Evolutionary conservation across 75 land plant genomes (phyloP), one percentile per base, ranked within the genome.

Genomic region (Pseudotsuga menziesii): DNA sequence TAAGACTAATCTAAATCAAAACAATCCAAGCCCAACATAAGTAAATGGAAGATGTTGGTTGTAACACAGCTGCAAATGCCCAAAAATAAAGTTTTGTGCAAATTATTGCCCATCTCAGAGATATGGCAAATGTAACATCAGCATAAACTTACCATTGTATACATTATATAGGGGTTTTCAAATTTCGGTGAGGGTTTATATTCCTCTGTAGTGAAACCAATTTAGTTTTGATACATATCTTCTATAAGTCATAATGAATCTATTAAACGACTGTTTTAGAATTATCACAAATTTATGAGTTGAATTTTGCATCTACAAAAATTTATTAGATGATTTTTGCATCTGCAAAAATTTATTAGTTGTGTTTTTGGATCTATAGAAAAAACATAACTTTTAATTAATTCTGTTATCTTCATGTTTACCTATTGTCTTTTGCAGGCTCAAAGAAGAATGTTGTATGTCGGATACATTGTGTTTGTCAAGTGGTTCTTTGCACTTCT

Each of bases 401-500:
- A 22, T 27, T 59, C 26, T 58, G 15, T 20, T 61, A 27, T 26
- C 22, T 35, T 76, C 15, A 76, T 59, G 39, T 57, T n/a, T 6
- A 61, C 54, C 11, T 20, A 3, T 16, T 56, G 13, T 59, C 35
- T 76, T 23, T 27, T 58, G 56, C 83, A 97, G 99, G 99, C 95
- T 63, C 80, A 82, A 61, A 89, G 91, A 78, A 90, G 99, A 52
- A 88, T 79, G 83, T 82, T 88, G 57, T 93, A 80, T 52, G 58
- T 83, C 74, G 85, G 78, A 39, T 94, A 96, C 69, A 79, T 77
- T 72, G 89, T 92, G 71, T 81, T 82, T 52, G 73, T 97, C 58
- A 97, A 97, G 66, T 97, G 99, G 99, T 74, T 94, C 35, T 92
- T 89, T 73, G 87, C 95, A 7, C 83, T 97, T 57, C 84, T 97